Evolutionary conservation across 2,329 filamentous ascomycete genomes (phyloP).

Genomic region (Paraphaeosphaeria minitans): DNA sequence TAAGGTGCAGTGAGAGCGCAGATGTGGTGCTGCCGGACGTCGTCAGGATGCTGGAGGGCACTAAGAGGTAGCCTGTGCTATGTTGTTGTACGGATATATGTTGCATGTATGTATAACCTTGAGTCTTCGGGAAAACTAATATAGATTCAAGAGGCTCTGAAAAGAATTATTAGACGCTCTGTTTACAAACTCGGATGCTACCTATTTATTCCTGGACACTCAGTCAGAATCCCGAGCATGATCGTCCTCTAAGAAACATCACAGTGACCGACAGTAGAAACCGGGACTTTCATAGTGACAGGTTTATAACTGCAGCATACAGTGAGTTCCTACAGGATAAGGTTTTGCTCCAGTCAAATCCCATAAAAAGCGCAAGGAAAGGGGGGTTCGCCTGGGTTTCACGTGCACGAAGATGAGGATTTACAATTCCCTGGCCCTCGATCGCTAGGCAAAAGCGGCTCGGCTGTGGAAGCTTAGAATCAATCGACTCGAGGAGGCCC

Average conservation of each 20-base stretch:
- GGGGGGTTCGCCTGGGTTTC: not conserved
- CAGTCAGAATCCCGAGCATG: not conserved
- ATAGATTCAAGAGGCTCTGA: not conserved
- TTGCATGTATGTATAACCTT: not conserved
- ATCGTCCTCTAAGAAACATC: no score
- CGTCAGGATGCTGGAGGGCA: slow-evolving; percentile 31
- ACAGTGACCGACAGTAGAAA: no score
- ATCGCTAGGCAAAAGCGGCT: not conserved
- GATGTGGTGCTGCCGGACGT: slow-evolving; percentile 45
- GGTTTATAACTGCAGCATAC: no score
- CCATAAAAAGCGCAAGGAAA: not conserved
- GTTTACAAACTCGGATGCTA: not conserved
- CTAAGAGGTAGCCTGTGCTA: slow-evolving; percentile 9
- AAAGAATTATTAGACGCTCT: not conserved
- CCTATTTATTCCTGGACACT: not conserved
- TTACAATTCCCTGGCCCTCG: not conserved
- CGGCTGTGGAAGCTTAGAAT: not conserved
- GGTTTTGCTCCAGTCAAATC: no score
- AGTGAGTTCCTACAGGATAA: no score
- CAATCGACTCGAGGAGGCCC: not conserved
- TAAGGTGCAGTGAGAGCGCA: slow-evolving; percentile 49
- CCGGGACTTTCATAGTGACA: no score
- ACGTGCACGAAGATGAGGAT: slow-evolving; percentile 1
- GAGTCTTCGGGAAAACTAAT: not conserved
- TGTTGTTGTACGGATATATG: not conserved